Evolutionary conservation across 192 early-diverging fungal species (phyloP), one percentile per base, ranked within the genome.

Genomic region (Coemansia pectinata): DNA sequence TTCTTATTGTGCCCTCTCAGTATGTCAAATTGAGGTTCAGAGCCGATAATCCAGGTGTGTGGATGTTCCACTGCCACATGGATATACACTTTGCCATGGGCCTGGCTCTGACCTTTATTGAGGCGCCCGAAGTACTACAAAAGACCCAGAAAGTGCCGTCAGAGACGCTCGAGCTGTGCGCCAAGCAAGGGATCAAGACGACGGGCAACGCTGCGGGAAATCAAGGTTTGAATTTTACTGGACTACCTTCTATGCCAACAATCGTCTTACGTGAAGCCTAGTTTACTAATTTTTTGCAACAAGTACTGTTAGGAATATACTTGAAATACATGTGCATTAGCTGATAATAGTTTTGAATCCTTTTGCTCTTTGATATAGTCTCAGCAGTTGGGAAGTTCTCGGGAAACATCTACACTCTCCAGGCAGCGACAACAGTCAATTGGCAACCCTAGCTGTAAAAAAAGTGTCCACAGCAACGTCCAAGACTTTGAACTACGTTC

Each of bases 41-140:
- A 21, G 90, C 91, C 10, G 86, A 94, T 71, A 95, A 94, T 70
- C 91, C 92, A 5, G 94, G 92, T 15, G 87, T 87, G 17, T 96
- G 93, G 93, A 71, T 90, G 42, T 85, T 94, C 75, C 94, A 93
- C 75, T 94, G 93, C 81, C 93, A 92, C 70, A 48, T 71, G 48
- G 74, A 77, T 25, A 71, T 76, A 25, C 85, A 86, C 52, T 79
- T 93, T 64, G 81, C 83, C 23, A 70, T 88, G 57, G 94, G 94
- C 48, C 79, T 94, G 66, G 88, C 85, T n/a, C 85, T 87, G 34
- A 79, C 85, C 3, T 71, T 95, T 73, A 73, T 94, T 61, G 91
- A 91, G 76, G 89, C 90, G 1, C 91, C 92, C 9, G 81, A 83
- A 47, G 58, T 85, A 27, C 69, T 87, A 44, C 87, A 90, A 53